phyloP scores from a whole-genome alignment of 208 protist species.

The Phytomonas francai region DNA sequence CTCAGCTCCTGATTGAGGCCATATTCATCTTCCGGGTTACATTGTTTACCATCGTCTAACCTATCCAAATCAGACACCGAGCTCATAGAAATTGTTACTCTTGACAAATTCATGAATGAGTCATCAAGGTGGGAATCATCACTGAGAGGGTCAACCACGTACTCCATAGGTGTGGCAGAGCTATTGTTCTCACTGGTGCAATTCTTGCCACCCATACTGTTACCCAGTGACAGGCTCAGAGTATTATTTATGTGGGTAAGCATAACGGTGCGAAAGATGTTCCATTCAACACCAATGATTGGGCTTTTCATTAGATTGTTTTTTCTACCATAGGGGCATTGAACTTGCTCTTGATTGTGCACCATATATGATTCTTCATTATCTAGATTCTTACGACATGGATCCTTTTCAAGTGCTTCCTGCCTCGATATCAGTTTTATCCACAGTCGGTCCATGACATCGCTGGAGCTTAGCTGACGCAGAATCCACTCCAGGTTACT shows the following conservation, averaged over 20 bases:
- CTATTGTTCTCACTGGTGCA: neutral
- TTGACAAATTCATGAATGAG: neutral
- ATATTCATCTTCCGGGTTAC: neutral
- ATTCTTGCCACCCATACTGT: neutral
- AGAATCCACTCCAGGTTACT: neutral
- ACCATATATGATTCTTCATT: neutral
- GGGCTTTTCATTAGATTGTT: neutral
- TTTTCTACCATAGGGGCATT: neutral
- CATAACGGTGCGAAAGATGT: neutral
- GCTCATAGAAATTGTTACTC: neutral
- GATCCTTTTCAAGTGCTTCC: neutral
- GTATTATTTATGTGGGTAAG: neutral
- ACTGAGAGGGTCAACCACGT: neutral
- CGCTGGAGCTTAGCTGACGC: neutral
- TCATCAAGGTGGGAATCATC: neutral
- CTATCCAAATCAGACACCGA: neutral
- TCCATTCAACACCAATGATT: neutral
- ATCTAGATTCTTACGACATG: neutral
- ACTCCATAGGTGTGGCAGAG: neutral
- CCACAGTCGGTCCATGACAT: constrained; percentile 5
- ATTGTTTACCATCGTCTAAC: neutral
- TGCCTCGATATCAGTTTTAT: neutral
- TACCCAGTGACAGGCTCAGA: neutral
- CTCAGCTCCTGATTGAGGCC: neutral
- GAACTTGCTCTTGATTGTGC: neutral